Evolutionary conservation across 331 rosid genomes (phyloP).

Genomic region (Acacia pycnantha): DNA sequence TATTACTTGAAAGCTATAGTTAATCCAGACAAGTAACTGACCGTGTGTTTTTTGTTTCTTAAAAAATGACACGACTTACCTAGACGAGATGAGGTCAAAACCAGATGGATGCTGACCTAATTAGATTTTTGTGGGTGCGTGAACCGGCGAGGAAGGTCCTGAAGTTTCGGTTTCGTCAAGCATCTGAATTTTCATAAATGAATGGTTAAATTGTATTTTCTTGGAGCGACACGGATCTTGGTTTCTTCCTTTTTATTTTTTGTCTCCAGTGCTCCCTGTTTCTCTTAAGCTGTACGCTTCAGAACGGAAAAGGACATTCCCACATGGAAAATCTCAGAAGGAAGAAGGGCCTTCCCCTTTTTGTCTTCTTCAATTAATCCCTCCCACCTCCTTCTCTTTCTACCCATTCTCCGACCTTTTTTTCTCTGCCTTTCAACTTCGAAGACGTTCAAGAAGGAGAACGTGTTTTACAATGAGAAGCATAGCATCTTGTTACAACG

Average conservation of each 20-base stretch:
- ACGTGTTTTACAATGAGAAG: constrained; percentile 51
- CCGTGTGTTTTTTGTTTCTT: neutral
- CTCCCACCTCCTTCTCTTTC: constrained; percentile 34
- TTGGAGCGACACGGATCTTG: constrained; percentile 45
- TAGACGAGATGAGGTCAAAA: constrained; percentile 4
- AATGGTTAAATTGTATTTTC: neutral
- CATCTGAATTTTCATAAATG: constrained; percentile 10
- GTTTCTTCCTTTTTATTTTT: constrained; percentile 33
- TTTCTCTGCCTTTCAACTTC: neutral
- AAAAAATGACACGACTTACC: neutral
- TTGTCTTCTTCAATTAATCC: constrained; percentile 60
- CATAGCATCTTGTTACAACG: constrained; percentile 83
- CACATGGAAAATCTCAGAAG: constrained; percentile 51
- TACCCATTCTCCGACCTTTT: constrained; percentile 22
- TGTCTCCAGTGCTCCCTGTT: constrained; percentile 25
- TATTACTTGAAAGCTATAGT: neutral
- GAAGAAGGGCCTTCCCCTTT: constrained; percentile 31
- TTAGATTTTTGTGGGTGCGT: constrained; percentile 8
- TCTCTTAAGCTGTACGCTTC: constrained; percentile 25
- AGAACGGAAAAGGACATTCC: constrained; percentile 35
- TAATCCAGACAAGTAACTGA: constrained; percentile 4
- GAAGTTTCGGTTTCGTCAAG: constrained; percentile 26
- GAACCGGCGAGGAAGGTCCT: constrained; percentile 30
- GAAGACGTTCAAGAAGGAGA: neutral
- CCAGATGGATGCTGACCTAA: constrained; percentile 23